A percentile compares a stretch with the other conserved stretches of the same genome.
Conservation (phyloP, 2,329 filamentous ascomycete species). For the Ascochyta lentis region DNA sequence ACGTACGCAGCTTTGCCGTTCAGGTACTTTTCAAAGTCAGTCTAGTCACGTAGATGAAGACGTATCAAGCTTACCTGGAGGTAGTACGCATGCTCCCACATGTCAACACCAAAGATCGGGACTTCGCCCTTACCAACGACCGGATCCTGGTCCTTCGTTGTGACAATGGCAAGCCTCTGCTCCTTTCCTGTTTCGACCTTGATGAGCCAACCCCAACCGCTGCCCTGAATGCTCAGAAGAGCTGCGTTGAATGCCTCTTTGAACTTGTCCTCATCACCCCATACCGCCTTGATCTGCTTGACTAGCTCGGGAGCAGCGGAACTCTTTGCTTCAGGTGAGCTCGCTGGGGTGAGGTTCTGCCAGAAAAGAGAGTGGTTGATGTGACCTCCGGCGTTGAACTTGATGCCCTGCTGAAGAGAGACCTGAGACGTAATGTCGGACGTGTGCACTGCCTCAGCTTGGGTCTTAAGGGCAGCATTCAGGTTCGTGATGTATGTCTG, state of each 20-base stretch:
- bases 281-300: slow-evolving; percentile 68
- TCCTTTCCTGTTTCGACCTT: slow-evolving; percentile 64
- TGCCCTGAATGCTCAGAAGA: slow-evolving; percentile 77
- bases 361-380: slow-evolving; percentile 95
- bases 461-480: slow-evolving; percentile 69
- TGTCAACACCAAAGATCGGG: slow-evolving; percentile 81
- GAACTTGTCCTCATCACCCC: slow-evolving; percentile 73
- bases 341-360: slow-evolving; percentile 75
- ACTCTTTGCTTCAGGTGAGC: slow-evolving; percentile 63
- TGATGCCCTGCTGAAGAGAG: slow-evolving; percentile 72
- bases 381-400: slow-evolving; percentile 91
- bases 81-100: slow-evolving; percentile 96
- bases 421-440: slow-evolving; percentile 70
- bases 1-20: slow-evolving; percentile 79
- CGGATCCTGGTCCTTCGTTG: slow-evolving; percentile 87
- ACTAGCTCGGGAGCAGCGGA: slow-evolving; percentile 64
- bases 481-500: slow-evolving; percentile 79
- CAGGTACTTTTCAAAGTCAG: slow-evolving; percentile 62
- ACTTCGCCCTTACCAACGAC: slow-evolving; percentile 66
- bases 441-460: slow-evolving; percentile 62
- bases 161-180: slow-evolving; percentile 69
- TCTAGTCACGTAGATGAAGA: neutral
- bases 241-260: slow-evolving; percentile 69
- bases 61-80: slow-evolving; percentile 64
- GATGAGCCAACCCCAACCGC: slow-evolving; percentile 88